Evolutionary conservation across 129 eudicot genomes (phyloP).

Genomic region (Dittrichia graveolens): DNA sequence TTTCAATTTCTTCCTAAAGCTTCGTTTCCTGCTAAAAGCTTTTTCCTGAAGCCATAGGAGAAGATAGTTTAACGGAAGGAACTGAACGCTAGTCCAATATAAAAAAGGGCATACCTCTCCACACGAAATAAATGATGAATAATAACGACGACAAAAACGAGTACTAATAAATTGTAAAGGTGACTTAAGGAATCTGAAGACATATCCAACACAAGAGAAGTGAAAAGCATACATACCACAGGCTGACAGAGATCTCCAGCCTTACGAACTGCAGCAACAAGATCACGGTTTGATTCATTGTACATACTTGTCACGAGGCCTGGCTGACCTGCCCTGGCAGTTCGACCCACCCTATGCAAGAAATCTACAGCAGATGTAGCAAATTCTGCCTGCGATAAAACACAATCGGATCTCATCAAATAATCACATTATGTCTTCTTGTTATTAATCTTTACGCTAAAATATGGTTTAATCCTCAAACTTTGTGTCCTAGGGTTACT

Average conservation of each 20-base stretch:
- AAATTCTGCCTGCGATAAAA: slow-evolving; percentile 78
- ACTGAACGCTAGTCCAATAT: too few species aligned
- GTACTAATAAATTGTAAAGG: not conserved
- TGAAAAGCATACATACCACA: slow-evolving; percentile 56
- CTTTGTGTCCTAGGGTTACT: too few species aligned
- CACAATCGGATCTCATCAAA: not conserved
- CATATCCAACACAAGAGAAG: not conserved
- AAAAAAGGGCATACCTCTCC: not conserved
- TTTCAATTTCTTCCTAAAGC: slow-evolving; percentile 88
- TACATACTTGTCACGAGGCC: slow-evolving; percentile 92
- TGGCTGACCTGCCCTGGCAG: slow-evolving; percentile 92
- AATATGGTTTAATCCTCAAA: too few species aligned
- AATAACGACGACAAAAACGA: not conserved
- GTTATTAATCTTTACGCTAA: not conserved
- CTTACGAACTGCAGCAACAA: slow-evolving; percentile 84
- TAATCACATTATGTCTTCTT: not conserved
- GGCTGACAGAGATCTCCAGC: slow-evolving; percentile 76
- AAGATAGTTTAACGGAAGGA: not conserved
- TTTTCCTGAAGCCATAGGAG: slow-evolving; percentile 66
- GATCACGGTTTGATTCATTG: slow-evolving; percentile 71
- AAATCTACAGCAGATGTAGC: slow-evolving; percentile 93
- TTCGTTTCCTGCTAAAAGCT: slow-evolving; percentile 94
- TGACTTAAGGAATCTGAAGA: not conserved
- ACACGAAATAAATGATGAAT: not conserved
- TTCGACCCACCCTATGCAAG: slow-evolving; percentile 93